phyloP scores from a whole-genome alignment of 2,329 filamentous ascomycete species.

The Davidsoniella virescens region DNA sequence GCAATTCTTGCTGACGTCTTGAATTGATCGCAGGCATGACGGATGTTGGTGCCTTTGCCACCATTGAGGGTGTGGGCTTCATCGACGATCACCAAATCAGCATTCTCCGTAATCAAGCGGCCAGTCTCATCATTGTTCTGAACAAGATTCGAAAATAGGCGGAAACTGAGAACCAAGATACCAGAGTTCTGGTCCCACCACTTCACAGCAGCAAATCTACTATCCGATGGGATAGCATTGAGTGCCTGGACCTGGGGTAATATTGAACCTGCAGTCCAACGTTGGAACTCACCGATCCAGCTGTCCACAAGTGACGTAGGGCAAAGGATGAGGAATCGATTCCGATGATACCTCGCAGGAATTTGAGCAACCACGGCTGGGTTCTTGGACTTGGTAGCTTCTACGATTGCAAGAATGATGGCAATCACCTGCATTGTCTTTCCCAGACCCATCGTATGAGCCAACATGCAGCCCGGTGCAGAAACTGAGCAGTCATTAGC shows the following conservation, averaged over 20 bases:
- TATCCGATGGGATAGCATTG: background rate
- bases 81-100: constrained; percentile 66
- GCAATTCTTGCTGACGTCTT: constrained; percentile 58
- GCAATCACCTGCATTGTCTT: constrained; percentile 89
- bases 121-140: constrained; percentile 22
- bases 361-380: constrained; percentile 45
- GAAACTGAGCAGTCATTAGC: constrained; percentile 26
- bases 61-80: constrained; percentile 76
- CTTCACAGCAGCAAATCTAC: constrained; percentile 1
- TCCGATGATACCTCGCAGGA: constrained; percentile 43
- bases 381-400: constrained; percentile 46
- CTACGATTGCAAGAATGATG: constrained; percentile 57
- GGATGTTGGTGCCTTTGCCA: constrained; percentile 28
- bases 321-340: constrained; percentile 56
- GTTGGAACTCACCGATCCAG: constrained; percentile 59
- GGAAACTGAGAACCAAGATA: constrained; percentile 61
- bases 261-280: constrained; percentile 23
- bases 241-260: constrained; percentile 7
- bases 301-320: constrained; percentile 63
- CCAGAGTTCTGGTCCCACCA: constrained; percentile 52
- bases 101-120: constrained; percentile 37
- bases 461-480: constrained; percentile 62
- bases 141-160: constrained; percentile 33
- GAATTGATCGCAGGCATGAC: constrained; percentile 40
- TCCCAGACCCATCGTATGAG: constrained; percentile 82